These are phyloP conservation scores for Fusarium sp. DNA, from an alignment of 2,329 filamentous ascomycete genomes.

Conservation along the genomic window DNA sequence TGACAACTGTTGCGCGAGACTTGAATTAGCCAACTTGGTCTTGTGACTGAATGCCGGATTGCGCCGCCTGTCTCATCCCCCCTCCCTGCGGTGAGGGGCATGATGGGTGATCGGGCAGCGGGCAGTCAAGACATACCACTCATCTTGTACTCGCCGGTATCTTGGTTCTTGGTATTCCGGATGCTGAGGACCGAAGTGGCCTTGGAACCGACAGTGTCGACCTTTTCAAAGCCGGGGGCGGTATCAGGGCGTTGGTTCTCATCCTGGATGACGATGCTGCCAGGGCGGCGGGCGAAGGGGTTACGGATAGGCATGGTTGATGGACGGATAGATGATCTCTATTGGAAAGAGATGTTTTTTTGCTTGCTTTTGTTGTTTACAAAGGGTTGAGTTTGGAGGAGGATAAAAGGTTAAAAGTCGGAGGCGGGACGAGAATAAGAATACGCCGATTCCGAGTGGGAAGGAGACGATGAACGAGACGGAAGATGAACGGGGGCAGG, in stretches of 20 bases:
- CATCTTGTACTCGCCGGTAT: conserved; percentile 82
- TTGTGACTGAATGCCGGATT: conserved; percentile 37
- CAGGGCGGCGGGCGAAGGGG: conserved; percentile 73
- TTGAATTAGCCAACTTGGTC: conserved; percentile 43
- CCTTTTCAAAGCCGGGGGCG: conserved; percentile 66
- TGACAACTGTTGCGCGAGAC: conserved; percentile 76
- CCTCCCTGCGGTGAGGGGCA: conserved; percentile 10
- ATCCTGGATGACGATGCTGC: conserved; percentile 57
- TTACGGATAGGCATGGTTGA: conserved; percentile 77
- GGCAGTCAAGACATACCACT: conserved; percentile 69
- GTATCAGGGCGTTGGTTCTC: conserved; percentile 65
- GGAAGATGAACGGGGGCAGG: not conserved
- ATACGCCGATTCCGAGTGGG: not conserved
- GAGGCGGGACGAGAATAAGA: not conserved
- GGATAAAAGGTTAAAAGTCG: not conserved
- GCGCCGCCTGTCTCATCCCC: conserved; percentile 28
- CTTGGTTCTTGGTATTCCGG: conserved; percentile 69
- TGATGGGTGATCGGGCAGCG: conserved; percentile 17
- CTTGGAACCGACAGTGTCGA: conserved; percentile 72
- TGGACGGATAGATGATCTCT: conserved; percentile 16
- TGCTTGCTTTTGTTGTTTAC: conserved; percentile 2
- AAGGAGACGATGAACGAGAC: not conserved
- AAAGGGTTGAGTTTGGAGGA: conserved; percentile 15
- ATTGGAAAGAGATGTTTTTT: conserved; percentile 8
- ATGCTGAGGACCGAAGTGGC: conserved; percentile 72